These are phyloP conservation scores for Arabidopsis lyrata DNA, from an alignment of 441 rosid genomes.

Conservation along the genomic window DNA sequence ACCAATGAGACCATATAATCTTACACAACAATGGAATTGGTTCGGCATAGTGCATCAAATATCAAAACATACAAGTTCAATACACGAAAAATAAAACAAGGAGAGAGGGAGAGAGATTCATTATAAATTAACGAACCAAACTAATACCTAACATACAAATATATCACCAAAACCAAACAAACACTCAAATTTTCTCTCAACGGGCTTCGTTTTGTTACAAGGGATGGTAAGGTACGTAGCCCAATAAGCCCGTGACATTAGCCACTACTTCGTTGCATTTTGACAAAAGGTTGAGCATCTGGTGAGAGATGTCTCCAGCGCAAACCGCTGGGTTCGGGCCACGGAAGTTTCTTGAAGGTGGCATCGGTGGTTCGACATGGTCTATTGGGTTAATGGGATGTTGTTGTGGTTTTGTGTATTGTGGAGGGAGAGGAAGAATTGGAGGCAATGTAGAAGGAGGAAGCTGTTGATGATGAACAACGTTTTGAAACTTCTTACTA, in stretches of 20 bases:
- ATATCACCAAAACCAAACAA: conserved; percentile 36
- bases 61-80: not conserved
- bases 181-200: conserved; percentile 21
- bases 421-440: conserved; percentile 56
- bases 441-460: conserved; percentile 54
- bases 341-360: conserved; percentile 41
- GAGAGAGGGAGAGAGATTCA: conserved; percentile 1
- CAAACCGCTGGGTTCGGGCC: conserved; percentile 39
- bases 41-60: not conserved
- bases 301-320: conserved; percentile 66
- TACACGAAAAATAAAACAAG: not conserved
- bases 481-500: conserved; percentile 88
- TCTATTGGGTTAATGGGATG: conserved; percentile 43
- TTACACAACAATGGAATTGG: not conserved
- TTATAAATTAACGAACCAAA: conserved; percentile 16
- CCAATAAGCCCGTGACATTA: conserved; percentile 69
- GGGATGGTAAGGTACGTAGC: conserved; percentile 94
- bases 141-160: conserved; percentile 33
- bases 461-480: conserved; percentile 52
- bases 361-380: conserved; percentile 31
- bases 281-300: conserved; percentile 89
- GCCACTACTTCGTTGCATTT: conserved; percentile 91
- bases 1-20: not conserved
- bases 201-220: conserved; percentile 54
- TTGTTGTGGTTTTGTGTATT: conserved; percentile 54